Evolutionary conservation across 169 alveolate species (phyloP).

Genomic region (Plasmodium ovale): DNA sequence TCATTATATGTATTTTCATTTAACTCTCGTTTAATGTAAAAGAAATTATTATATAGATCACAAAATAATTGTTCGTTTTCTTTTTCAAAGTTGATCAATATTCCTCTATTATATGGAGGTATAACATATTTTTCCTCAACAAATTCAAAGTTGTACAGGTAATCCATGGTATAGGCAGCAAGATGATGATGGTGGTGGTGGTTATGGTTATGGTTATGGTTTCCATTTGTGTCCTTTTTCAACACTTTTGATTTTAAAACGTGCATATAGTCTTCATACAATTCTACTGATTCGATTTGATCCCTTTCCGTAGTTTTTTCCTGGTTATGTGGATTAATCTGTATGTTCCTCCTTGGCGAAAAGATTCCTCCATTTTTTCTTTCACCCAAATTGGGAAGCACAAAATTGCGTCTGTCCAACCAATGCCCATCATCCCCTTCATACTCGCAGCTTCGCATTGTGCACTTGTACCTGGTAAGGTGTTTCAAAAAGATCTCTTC

Average conservation of each 20-base stretch:
- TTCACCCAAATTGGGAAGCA: not conserved
- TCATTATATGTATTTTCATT: not conserved
- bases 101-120: constrained; percentile 72
- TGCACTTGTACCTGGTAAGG: not conserved
- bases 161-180: constrained; percentile 32
- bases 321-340: not conserved
- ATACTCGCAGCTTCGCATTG: constrained; percentile 6
- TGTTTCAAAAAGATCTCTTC: constrained; percentile 30
- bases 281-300: not conserved
- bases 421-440: not conserved
- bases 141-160: constrained; percentile 16
- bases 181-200: too few relatives aligned
- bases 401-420: not conserved
- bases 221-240: not conserved
- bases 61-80: constrained; percentile 9
- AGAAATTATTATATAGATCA: not conserved
- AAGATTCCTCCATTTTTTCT: constrained; percentile 6
- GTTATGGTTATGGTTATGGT: too few relatives aligned
- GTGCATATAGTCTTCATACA: constrained; percentile 24
- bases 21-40: not conserved
- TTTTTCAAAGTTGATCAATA: constrained; percentile 25
- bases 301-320: not conserved
- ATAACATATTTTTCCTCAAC: constrained; percentile 21
- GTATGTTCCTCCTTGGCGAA: not conserved
- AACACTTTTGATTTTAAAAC: constrained; percentile 4